These are phyloP conservation scores for Fusarium bactridioides DNA, from an alignment of 2,329 filamentous ascomycete species.

Conservation along the genomic window DNA sequence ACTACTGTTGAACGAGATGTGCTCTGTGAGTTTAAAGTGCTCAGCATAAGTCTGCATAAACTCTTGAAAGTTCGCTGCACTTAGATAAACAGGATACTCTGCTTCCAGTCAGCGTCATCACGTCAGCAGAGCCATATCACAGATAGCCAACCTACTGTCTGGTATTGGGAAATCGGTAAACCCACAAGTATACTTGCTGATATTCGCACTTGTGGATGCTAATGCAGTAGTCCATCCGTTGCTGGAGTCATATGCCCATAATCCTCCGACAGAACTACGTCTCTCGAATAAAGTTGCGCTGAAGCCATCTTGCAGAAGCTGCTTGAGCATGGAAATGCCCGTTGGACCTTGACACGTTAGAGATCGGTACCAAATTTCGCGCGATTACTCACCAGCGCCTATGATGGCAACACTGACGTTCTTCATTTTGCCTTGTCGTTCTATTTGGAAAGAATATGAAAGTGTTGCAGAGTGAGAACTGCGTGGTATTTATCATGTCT, in stretches of 20 bases:
- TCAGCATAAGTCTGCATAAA: slow-evolving; percentile 21
- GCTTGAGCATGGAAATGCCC: slow-evolving; percentile 26
- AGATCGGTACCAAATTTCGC: fast-evolving
- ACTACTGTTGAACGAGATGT: slow-evolving; percentile 8
- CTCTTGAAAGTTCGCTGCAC: slow-evolving; percentile 12
- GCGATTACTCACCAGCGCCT: neutral
- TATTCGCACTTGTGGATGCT: neutral
- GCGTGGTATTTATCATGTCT: neutral
- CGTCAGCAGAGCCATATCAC: too few relatives aligned
- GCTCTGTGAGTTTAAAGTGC: neutral
- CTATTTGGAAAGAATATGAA: fast-evolving
- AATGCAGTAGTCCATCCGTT: slow-evolving; percentile 17
- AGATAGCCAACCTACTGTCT: too few relatives aligned
- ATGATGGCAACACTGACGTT: neutral
- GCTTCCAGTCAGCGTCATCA: fast-evolving
- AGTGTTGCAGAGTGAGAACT: fast-evolving
- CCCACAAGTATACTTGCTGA: slow-evolving; percentile 26
- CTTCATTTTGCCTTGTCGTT: neutral
- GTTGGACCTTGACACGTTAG: neutral
- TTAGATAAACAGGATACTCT: slow-evolving; percentile 16
- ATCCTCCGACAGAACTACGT: neutral
- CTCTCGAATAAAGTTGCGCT: slow-evolving; percentile 3
- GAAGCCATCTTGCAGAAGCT: slow-evolving; percentile 15
- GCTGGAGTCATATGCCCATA: slow-evolving; percentile 6
- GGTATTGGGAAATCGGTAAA: slow-evolving; percentile 23